Evolutionary conservation across 2,329 filamentous ascomycete species (phyloP).

Genomic region (Samsoniella hepiali): DNA sequence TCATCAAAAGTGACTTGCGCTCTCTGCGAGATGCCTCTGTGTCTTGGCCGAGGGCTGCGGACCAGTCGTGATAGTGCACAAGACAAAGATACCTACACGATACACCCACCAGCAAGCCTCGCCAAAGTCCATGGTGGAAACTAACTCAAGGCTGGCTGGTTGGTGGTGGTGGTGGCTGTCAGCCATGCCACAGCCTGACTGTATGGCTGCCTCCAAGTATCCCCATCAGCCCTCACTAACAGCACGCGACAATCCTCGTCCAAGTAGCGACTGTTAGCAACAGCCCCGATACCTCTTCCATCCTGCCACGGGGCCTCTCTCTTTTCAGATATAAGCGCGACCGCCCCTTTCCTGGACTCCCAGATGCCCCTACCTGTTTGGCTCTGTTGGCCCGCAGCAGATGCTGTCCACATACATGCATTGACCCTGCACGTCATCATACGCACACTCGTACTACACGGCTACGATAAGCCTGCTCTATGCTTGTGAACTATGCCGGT

Average conservation of each 20-base stretch:
- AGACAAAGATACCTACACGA: not conserved
- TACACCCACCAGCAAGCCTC: not conserved
- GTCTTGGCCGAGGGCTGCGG: not conserved
- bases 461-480: no score
- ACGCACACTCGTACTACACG: not conserved
- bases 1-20: constrained; percentile 2
- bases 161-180: not conserved
- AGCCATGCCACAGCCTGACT: not conserved
- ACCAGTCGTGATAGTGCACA: not conserved
- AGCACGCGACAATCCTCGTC: not conserved
- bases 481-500: not conserved
- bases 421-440: not conserved
- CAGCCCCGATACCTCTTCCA: no score
- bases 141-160: not conserved
- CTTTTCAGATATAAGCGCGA: constrained; percentile 15
- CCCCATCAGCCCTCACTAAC: not conserved
- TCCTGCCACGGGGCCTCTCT: not conserved
- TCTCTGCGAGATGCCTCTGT: not conserved
- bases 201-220: not conserved
- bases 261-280: constrained; percentile 5
- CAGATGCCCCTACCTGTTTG: not conserved
- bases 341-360: constrained; percentile 1
- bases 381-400: not conserved
- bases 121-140: not conserved
- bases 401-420: not conserved